Conservation (phyloP, 441 rosid species). For the Manihot esculenta region DNA sequence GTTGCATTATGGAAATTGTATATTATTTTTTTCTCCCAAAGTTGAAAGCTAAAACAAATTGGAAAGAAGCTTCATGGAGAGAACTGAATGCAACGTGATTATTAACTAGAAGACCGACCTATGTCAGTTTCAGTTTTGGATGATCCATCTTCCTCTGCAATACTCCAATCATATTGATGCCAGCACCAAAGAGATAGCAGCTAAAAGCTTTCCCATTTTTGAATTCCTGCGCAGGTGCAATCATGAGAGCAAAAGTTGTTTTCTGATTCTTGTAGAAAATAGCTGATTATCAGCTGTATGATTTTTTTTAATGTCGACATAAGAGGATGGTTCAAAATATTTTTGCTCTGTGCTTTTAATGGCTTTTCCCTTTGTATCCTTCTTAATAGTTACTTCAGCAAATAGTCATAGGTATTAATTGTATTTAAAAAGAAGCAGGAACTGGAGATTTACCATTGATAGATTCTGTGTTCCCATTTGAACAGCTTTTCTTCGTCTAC, state of each 20-base stretch:
- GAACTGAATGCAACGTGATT: constrained; percentile 1
- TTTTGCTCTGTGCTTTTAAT: neutral
- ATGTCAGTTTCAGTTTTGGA: constrained; percentile 47
- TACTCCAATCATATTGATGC: constrained; percentile 51
- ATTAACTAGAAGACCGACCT: constrained; percentile 18
- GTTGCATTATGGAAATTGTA: constrained; percentile 21
- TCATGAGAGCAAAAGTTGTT: constrained; percentile 25
- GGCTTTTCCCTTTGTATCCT: constrained; percentile 5
- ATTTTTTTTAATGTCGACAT: constrained; percentile 9
- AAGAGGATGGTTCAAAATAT: neutral
- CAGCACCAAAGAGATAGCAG: constrained; percentile 55
- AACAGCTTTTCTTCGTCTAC: constrained; percentile 61
- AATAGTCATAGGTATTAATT: neutral
- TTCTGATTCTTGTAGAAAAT: constrained; percentile 6
- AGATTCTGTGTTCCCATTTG: constrained; percentile 47
- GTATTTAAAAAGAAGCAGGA: constrained; percentile 15
- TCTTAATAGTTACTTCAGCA: neutral
- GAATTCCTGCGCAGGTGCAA: constrained; percentile 51
- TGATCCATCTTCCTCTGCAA: constrained; percentile 51
- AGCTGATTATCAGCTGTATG: constrained; percentile 1
- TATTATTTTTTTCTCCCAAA: constrained; percentile 22
- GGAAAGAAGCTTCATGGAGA: constrained; percentile 17
- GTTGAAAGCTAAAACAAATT: constrained; percentile 11
- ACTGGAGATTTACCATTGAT: constrained; percentile 49
- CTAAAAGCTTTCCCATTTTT: constrained; percentile 41